These are phyloP conservation scores for Quercus tomentella DNA, from an alignment of 331 rosid species.

Conservation along the genomic window DNA sequence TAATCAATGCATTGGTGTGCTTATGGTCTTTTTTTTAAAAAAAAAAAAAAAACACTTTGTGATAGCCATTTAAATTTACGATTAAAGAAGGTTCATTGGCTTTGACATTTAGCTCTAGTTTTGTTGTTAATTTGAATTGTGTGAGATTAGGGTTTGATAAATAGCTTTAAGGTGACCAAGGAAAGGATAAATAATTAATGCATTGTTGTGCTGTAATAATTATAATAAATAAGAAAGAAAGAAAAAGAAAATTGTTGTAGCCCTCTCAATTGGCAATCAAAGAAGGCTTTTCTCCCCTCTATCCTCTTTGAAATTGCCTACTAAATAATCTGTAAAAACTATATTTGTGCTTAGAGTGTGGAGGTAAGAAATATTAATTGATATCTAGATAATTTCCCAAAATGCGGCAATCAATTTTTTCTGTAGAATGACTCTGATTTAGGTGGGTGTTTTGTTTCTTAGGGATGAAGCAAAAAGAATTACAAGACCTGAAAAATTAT, in stretches of 20 bases:
- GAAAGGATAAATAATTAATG: neutral
- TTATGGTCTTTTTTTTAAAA: too few relatives aligned
- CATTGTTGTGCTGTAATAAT: neutral
- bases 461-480: neutral
- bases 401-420: neutral
- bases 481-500: neutral
- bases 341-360: neutral
- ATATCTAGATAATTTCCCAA: neutral
- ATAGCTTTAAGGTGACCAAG: neutral
- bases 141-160: neutral
- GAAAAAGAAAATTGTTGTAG: neutral
- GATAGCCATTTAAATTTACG: too few relatives aligned
- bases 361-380: neutral
- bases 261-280: neutral
- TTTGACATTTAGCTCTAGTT: neutral
- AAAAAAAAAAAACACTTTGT: too few relatives aligned
- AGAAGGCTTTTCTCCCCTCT: neutral
- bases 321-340: neutral
- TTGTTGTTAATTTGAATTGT: neutral
- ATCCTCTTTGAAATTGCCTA: neutral
- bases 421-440: neutral
- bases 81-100: neutral
- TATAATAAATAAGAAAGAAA: neutral
- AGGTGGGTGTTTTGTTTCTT: neutral
- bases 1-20: neutral